phyloP scores from a whole-genome alignment of 2,329 filamentous ascomycete species.

The Macroventuria anomochaeta region DNA sequence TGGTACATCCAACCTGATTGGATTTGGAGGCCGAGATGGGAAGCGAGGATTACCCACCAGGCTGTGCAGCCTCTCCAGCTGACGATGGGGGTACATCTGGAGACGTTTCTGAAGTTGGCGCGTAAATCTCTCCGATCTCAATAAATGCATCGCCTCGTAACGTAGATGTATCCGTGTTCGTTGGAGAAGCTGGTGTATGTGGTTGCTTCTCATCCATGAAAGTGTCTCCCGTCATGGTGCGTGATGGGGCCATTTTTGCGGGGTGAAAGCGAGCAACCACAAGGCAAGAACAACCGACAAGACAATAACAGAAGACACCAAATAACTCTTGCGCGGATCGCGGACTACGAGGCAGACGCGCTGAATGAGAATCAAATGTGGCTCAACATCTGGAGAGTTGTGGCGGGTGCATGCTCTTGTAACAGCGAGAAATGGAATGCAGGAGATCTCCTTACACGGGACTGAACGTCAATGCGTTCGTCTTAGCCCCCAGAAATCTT shows the following conservation, averaged over 20 bases:
- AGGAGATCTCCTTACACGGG: background rate
- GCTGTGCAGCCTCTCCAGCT: conserved; percentile 36
- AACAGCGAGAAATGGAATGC: background rate
- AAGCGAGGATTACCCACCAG: conserved; percentile 41
- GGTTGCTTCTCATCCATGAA: conserved; percentile 32
- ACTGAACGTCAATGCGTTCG: background rate
- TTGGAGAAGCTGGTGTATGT: conserved; percentile 38
- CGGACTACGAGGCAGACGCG: background rate
- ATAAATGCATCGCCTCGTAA: conserved; percentile 42
- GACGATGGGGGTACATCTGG: conserved; percentile 21
- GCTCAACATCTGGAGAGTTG: no score
- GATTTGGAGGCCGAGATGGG: no score
- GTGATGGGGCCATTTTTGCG: conserved; percentile 36
- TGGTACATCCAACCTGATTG: no score
- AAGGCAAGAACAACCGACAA: background rate
- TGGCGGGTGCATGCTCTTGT: no score
- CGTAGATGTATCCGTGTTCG: conserved; percentile 35
- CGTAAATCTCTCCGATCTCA: conserved; percentile 35
- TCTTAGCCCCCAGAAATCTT: no score
- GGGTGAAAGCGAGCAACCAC: conserved; percentile 8
- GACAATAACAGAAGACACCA: background rate
- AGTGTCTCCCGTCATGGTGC: conserved; percentile 43
- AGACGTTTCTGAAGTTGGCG: conserved; percentile 20
- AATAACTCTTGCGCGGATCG: background rate
- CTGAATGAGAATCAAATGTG: background rate